Base-by-base conservation (phyloP, 1,139 yeast species). In the Geotrichum histeridarum region DNA sequence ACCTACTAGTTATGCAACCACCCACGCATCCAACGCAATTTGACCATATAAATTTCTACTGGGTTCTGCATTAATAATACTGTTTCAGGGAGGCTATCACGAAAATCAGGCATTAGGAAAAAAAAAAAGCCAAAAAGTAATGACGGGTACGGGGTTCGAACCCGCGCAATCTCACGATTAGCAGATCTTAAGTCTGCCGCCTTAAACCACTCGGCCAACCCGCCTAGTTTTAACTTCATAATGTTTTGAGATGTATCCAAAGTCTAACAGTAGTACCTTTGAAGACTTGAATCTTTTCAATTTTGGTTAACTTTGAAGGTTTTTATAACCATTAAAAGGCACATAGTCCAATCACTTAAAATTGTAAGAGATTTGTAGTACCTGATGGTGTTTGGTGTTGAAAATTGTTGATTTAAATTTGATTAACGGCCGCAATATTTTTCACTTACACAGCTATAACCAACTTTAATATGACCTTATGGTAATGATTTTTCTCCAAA, bases 181-280 rank as follows among this genome's bases (percentile, higher is more conserved):
- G 58, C 60, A 57, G 60, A 57, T 57, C 60, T 57, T 57, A 57
- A 57, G 60, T 57, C 60, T 57, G 60, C 60, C 60, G 60, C 60
- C 60, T 57, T 57, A 55, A 55, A 57, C 60, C 60, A 57, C 60
- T 57, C 60, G 60, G 60, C 60, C 60, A 57, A 55, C 54, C 58
- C 54, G 60, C 58, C 60, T 18, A 9, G 18, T 48, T 42, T 37
- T 37, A 18, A 37, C 3, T 8, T 44, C 8, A 14, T 36, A 9
- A n/a, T 36, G 6, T 11, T 36, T 8, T 36, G 15, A n/a, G n/a
- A n/a, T n/a, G n/a, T n/a, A n/a, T n/a, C n/a, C n/a, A n/a, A n/a
- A n/a, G n/a, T n/a, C n/a, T n/a, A n/a, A 14, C 47, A 14, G 7
- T 17, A 43, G 18, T 17, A 17, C 11, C n/a, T 43, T 7, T 15